These are phyloP conservation scores for Aspergillus diversus DNA, from an alignment of 495 filamentous ascomycete genomes.

Conservation along the genomic window DNA sequence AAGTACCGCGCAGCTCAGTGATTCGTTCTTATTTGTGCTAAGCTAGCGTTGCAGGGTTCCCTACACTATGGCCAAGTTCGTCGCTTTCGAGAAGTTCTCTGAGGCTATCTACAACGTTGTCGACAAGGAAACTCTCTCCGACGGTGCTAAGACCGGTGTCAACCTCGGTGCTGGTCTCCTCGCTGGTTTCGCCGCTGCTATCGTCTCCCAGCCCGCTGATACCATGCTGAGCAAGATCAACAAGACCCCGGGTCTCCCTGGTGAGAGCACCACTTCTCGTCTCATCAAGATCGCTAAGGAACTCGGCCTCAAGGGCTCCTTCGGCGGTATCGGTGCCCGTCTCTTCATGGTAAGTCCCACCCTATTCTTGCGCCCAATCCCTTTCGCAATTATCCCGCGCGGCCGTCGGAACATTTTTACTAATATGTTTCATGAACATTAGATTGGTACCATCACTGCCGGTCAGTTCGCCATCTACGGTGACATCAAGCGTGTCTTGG, in stretches of 20 bases:
- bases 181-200: slow-evolving; percentile 94
- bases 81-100: slow-evolving; percentile 96
- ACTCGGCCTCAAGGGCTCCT: slow-evolving; percentile 87
- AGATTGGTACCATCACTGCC: slow-evolving; percentile 78
- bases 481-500: slow-evolving; percentile 56
- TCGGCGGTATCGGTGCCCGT: slow-evolving; percentile 90
- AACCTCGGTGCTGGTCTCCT: slow-evolving; percentile 96
- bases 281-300: slow-evolving; percentile 96
- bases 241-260: slow-evolving; percentile 96
- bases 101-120: slow-evolving; percentile 72
- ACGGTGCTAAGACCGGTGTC: slow-evolving; percentile 77
- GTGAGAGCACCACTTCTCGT: slow-evolving; percentile 89
- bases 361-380: not conserved
- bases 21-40: not conserved
- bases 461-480: slow-evolving; percentile 98
- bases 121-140: slow-evolving; percentile 78
- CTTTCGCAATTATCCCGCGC: not conserved
- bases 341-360: slow-evolving; percentile 61
- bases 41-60: slow-evolving; percentile 67
- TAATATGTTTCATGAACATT: slow-evolving; percentile 13
- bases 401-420: not conserved
- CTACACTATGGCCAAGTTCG: slow-evolving; percentile 99
- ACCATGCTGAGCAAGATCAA: slow-evolving; percentile 99
- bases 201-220: slow-evolving; percentile 97
- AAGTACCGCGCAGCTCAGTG: slow-evolving; percentile 45